Base-by-base conservation (phyloP, 331 rosid species). In the Acacia concinna region DNA sequence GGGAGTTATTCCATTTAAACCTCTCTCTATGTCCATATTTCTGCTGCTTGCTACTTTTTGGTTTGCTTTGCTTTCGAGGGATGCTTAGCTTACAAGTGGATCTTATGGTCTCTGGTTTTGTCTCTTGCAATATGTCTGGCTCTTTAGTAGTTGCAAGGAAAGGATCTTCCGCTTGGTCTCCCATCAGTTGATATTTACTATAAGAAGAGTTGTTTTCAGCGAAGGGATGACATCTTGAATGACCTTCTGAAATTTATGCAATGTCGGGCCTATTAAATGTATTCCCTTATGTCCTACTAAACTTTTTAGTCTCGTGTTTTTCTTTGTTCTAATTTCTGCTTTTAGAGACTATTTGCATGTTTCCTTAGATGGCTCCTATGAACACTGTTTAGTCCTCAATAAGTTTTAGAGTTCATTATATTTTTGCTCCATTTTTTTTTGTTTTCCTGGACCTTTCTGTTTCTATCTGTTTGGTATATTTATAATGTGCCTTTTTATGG, bases 261-360 rank as follows among this genome's bases (percentile, higher is more conserved):
- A 90, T 91, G 96, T 91, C 96, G 63, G 90, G 96, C 52, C 80
- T 91, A 87, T 86, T 91, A 34, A 91, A 91, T 86, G 96, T 90
- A 90, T 68, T 59, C 47, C 54, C 77, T 79, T 68, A 65, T 77
- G 52, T 25, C 84, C 83, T 84, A 9, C 59, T 62, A 51, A 56
- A 21, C 31, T 11, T 56, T 56, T 56, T 23, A 8, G 63, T 56
- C 63, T 56, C 23, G 15, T 56, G 15, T 25, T 18, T 71, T 17
- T 71, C 1, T n/a, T 68, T 3, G 15, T 68, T 68, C 38, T 2
- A 4, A 40, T 68, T 68, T 46, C 34, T 12, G 44, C 34, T 12
- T 68, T 40, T 18, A 59, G 21, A 25, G 51, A 54, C 57, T 63
- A 31, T 52, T 32, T 38, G 60, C 65, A 23, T 25, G 31, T 66